These are phyloP conservation scores for Magnaporthiopsis poae DNA, from an alignment of 2,329 filamentous ascomycete species.

Conservation along the genomic window DNA sequence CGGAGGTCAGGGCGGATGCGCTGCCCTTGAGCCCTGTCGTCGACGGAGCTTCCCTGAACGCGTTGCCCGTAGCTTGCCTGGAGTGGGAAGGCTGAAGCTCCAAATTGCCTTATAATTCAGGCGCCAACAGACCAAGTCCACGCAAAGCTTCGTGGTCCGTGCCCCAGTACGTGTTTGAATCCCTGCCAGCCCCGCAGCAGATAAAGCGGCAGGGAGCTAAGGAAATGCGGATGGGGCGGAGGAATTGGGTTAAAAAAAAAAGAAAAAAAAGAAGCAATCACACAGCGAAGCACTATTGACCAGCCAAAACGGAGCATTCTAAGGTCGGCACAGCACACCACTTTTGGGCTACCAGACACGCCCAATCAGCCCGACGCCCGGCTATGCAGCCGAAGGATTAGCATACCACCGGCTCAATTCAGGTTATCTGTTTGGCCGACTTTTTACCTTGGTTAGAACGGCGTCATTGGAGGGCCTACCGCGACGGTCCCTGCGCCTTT, in stretches of 20 bases:
- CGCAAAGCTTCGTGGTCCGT: neutral
- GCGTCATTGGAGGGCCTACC: neutral
- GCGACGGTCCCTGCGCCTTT: neutral
- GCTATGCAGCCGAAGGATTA: neutral
- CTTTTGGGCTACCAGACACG: neutral
- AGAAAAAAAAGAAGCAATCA: slow-evolving; percentile 9
- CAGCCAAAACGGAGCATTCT: slow-evolving; percentile 2
- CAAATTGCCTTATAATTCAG: neutral
- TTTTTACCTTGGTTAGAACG: neutral
- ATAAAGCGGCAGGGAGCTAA: no score
- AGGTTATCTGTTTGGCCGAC: neutral
- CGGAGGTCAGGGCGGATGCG: slow-evolving; percentile 2
- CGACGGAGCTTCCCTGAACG: slow-evolving; percentile 18
- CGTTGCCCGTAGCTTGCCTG: slow-evolving; percentile 27
- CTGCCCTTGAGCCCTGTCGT: slow-evolving; percentile 19
- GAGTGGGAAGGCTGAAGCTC: slow-evolving; percentile 11
- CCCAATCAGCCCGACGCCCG: neutral
- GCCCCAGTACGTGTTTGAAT: neutral
- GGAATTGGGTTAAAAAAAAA: neutral
- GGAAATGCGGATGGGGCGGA: neutral
- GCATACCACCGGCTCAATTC: slow-evolving; percentile 1
- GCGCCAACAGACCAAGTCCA: neutral
- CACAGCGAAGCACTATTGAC: neutral
- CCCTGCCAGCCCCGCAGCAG: neutral
- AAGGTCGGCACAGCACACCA: neutral